Evolutionary conservation across 257 asterid species (phyloP).

Genomic region (Ajuga chamaepitys): DNA sequence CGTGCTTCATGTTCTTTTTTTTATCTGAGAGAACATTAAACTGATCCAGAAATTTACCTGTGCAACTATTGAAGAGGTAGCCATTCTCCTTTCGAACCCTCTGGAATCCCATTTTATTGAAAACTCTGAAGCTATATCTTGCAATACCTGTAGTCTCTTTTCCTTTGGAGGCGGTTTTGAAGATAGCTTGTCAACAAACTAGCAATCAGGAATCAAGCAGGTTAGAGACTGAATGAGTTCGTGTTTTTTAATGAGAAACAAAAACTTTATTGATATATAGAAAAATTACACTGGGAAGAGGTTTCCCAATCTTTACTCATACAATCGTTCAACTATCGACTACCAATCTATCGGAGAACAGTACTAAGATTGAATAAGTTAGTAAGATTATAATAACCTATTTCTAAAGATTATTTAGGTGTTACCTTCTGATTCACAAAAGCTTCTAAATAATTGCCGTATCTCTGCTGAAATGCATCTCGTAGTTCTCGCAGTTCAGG

Average conservation of each 20-base stretch:
- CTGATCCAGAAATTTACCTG: constrained; percentile 41
- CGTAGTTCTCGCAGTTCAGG: constrained; percentile 95
- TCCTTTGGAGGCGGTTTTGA: constrained; percentile 49
- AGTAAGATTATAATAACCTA: not conserved
- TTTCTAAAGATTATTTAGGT: constrained; percentile 4
- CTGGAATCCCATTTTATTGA: constrained; percentile 74
- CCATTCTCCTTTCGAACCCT: constrained; percentile 79
- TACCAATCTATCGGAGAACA: too few relatives aligned
- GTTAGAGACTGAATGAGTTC: constrained; percentile 18
- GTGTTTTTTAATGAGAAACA: too few relatives aligned
- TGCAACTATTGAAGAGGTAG: constrained; percentile 33
- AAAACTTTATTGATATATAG: too few relatives aligned
- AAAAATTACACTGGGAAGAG: too few relatives aligned
- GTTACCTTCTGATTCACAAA: constrained; percentile 79
- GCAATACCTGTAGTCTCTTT: constrained; percentile 61
- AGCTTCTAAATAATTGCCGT: constrained; percentile 55
- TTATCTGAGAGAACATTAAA: constrained; percentile 8
- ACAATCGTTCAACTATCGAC: too few relatives aligned
- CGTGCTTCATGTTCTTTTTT: constrained; percentile 2
- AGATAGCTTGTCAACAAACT: constrained; percentile 83
- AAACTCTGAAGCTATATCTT: constrained; percentile 76
- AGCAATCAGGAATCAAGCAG: constrained; percentile 27
- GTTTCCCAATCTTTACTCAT: too few relatives aligned
- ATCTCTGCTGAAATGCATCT: constrained; percentile 71
- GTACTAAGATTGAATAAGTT: too few relatives aligned